A percentile compares a stretch with the other conserved stretches of the same genome.
Conservation (phyloP, 768 basidiomycete genomes). For the Termitomyces sp. region DNA sequence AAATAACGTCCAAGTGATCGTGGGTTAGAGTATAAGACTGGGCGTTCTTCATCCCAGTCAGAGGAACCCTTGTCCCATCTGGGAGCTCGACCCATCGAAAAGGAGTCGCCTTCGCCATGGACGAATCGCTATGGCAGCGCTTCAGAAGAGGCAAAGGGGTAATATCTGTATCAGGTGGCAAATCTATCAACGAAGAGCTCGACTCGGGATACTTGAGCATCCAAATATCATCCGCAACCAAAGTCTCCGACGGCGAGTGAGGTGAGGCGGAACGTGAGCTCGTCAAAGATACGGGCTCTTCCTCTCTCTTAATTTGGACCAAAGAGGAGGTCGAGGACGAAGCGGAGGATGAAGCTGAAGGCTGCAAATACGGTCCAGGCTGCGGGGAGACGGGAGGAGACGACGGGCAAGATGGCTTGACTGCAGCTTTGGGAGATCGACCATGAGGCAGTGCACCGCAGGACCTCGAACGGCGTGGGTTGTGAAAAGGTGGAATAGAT, state of each 20-base stretch:
- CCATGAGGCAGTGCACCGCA: not conserved
- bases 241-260: not conserved
- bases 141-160: not conserved
- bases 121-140: not conserved
- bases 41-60: not conserved
- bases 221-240: not conserved
- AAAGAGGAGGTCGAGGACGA: not conserved
- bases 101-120: not conserved
- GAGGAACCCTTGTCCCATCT: not conserved
- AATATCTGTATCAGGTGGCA: not conserved
- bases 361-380: not conserved
- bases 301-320: conserved; percentile 4
- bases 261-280: not conserved
- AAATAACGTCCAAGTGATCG: conserved; percentile 5
- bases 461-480: conserved; percentile 5
- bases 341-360: not conserved
- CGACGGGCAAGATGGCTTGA: not conserved
- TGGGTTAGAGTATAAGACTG: not conserved
- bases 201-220: not conserved
- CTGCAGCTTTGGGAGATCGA: not conserved
- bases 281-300: not conserved
- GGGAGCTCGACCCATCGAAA: conserved; percentile 2
- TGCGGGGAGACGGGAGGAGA: not conserved
- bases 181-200: not conserved
- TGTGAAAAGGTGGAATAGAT: not conserved